Base-by-base conservation (phyloP, 371 early-diverging fungal genomes). In the Apophysomyces variabilis region DNA sequence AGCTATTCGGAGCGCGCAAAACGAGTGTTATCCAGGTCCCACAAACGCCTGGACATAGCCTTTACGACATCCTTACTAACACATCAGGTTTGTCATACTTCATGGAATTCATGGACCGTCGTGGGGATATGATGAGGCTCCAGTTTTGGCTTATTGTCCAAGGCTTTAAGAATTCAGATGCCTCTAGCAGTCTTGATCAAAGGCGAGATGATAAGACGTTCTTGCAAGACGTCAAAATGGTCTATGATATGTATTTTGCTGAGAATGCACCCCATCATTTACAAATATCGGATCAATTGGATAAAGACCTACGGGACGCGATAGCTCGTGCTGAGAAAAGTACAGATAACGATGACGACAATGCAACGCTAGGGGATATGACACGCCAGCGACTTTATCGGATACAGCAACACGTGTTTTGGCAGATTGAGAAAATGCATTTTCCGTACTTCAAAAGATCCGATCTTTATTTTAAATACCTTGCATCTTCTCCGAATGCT, bases 61-160 rank as follows among this genome's bases (percentile, higher is more conserved):
- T 82, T 11, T 62, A 71, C 12, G 89, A 89, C 38, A 85, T 90
- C 32, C 72, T 92, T 21, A 83, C 85, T 5, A 90, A 91, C 61
- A 84, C 90, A 0, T 68, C 87, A 0, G 88, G 91, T 0, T 67
- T 93, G 7, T 89, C 92, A 0, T 92, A 89, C 43, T 93, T 94
- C 74, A 90, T 89, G 80, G 95, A 94, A 74, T 93, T 88, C 67
- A 88, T 92, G 89, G 94, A 93, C 66, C 85, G 86, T 37, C 80
- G 83, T 14, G 89, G 88, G 1, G 84, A 82, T 60, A 83, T 87
- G 78, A 72, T 85, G 26, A 79, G 86, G 26, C 82, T 93, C 0
- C 91, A 92, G 66, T 93, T 91, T 64, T 94, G 92, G 91, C 68
- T 93, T 13, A 81, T 85, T 47, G 87, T 92, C 11, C 88, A 93